Percentiles rank a stretch among this genome's conserved stretches.
Conservation (phyloP, 192 early-diverging fungal species). For the Entomortierella beljakovae region DNA sequence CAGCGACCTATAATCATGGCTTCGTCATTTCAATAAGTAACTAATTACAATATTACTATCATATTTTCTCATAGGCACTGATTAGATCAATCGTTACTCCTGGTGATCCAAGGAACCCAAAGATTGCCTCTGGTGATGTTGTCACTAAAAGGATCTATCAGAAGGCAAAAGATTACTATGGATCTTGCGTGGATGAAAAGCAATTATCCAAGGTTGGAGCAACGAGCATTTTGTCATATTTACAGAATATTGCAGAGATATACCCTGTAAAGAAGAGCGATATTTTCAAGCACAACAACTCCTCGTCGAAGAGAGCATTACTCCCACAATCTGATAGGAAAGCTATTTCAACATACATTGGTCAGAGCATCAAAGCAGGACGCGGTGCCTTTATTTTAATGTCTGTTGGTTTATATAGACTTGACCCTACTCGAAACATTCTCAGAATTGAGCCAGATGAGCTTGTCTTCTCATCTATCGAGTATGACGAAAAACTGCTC, state of each 20-base stretch:
- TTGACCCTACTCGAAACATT: constrained; percentile 10
- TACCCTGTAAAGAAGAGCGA: constrained; percentile 34
- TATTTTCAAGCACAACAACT: not conserved
- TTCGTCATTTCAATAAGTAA: not conserved
- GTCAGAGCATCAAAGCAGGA: constrained; percentile 29
- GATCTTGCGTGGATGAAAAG: constrained; percentile 60
- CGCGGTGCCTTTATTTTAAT: constrained; percentile 2
- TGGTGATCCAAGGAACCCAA: constrained; percentile 26
- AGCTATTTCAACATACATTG: constrained; percentile 24
- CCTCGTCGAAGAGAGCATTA: not conserved
- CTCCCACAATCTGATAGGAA: constrained; percentile 5
- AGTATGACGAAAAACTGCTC: too few relatives aligned
- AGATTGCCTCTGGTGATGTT: constrained; percentile 42
- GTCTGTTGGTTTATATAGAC: not conserved
- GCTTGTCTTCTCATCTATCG: too few relatives aligned
- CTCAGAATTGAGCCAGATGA: too few relatives aligned
- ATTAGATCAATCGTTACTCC: constrained; percentile 58
- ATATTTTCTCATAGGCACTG: constrained; percentile 19
- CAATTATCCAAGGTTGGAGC: constrained; percentile 40
- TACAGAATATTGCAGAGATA: constrained; percentile 31
- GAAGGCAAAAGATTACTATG: constrained; percentile 66
- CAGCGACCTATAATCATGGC: not conserved
- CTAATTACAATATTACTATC: not conserved
- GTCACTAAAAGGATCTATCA: constrained; percentile 59
- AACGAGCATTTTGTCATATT: constrained; percentile 37